Percentiles rank a stretch among this genome's conserved stretches.
phyloP scores from a whole-genome alignment of 1,284 basidiomycete species.

The Cystobasidiaceae sp. region DNA sequence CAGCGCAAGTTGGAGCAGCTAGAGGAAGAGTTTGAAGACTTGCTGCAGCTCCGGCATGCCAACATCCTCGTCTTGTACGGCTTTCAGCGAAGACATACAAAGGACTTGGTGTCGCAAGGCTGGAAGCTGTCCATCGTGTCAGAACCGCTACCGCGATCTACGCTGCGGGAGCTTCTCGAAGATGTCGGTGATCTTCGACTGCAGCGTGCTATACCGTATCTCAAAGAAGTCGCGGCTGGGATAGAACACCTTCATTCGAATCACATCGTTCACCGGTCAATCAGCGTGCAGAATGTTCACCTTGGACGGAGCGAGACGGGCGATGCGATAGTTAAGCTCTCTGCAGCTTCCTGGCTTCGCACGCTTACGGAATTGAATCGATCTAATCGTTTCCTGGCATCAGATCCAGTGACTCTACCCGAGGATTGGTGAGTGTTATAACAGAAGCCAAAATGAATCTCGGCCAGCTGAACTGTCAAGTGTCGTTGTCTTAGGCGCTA shows the following conservation, averaged over 20 bases:
- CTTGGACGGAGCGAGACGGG: constrained; percentile 15
- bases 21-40: constrained; percentile 35
- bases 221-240: constrained; percentile 32
- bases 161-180: constrained; percentile 34
- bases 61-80: constrained; percentile 35
- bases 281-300: constrained; percentile 8
- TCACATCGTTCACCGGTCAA: constrained; percentile 34
- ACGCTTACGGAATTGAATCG: constrained; percentile 18
- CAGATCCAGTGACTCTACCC: neutral
- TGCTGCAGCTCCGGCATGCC: constrained; percentile 31
- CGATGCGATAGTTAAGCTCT: constrained; percentile 18
- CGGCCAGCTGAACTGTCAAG: neutral
- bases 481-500: constrained; percentile 4
- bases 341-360: constrained; percentile 11
- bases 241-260: constrained; percentile 35
- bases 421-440: constrained; percentile 25
- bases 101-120: constrained; percentile 30
- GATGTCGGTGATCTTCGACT: constrained; percentile 38
- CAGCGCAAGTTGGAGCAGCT: constrained; percentile 39
- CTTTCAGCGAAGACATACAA: constrained; percentile 30
- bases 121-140: constrained; percentile 36
- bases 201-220: constrained; percentile 36
- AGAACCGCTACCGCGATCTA: constrained; percentile 14
- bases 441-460: too few species aligned
- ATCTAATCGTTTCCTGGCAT: constrained; percentile 13